Conservation (phyloP, 1,284 basidiomycete genomes). For the Schizophyllum commune region DNA sequence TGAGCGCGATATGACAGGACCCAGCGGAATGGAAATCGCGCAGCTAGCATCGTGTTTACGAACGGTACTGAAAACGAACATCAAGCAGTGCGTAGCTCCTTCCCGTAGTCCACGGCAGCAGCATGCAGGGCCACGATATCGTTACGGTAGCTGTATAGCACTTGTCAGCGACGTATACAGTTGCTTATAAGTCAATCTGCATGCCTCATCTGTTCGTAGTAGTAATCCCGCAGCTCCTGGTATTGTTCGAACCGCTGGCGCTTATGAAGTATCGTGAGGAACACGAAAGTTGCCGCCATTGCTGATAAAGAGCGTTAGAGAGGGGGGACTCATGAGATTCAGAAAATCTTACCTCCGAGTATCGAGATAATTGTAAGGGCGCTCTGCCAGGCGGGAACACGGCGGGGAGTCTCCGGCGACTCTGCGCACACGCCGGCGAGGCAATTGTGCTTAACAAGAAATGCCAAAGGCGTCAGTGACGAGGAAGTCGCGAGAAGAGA, state of each 20-base stretch:
- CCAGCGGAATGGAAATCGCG: too few relatives aligned
- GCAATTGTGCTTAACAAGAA: constrained; percentile 16
- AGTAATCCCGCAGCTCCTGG: constrained; percentile 44
- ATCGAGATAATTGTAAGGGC: constrained; percentile 29
- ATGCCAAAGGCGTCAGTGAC: background rate
- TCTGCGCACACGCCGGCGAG: constrained; percentile 16
- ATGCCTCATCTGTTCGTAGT: constrained; percentile 48
- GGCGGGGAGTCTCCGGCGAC: constrained; percentile 21
- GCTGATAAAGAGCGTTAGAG: constrained; percentile 19
- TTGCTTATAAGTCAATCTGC: constrained; percentile 2
- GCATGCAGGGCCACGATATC: constrained; percentile 31
- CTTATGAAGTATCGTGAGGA: constrained; percentile 42
- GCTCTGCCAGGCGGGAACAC: constrained; percentile 38
- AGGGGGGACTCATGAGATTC: background rate
- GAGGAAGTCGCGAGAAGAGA: background rate
- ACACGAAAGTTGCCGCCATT: constrained; percentile 32
- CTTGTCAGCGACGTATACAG: too few relatives aligned
- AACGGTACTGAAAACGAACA: background rate
- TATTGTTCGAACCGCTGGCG: constrained; percentile 37
- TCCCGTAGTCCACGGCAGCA: constrained; percentile 15
- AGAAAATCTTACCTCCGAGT: constrained; percentile 28
- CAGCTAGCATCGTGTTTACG: too few relatives aligned
- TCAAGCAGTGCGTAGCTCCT: background rate
- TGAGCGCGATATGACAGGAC: too few relatives aligned
- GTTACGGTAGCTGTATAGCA: constrained; percentile 16